Conservation (phyloP, 169 alveolate species). For the Miamiensis avidus region DNA sequence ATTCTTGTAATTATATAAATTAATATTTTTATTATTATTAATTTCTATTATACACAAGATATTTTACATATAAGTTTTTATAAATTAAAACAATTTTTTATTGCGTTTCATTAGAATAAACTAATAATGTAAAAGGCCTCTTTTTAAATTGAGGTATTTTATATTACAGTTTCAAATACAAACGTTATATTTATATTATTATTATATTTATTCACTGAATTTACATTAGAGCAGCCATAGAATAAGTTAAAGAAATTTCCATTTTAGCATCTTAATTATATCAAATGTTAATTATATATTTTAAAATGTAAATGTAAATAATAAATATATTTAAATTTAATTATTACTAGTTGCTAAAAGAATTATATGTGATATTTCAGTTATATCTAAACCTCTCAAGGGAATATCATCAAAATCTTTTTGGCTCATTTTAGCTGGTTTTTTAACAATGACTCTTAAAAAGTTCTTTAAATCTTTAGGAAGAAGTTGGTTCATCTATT, state of each 20-base stretch:
- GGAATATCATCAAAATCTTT: neutral
- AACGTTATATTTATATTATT: too few relatives aligned
- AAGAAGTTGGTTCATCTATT: neutral
- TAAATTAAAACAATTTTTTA: too few relatives aligned
- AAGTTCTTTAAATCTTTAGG: neutral
- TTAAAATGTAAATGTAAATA: too few relatives aligned
- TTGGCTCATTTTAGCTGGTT: neutral
- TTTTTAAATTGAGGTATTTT: neutral
- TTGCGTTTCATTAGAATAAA: too few relatives aligned
- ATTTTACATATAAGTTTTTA: too few relatives aligned
- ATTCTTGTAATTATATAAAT: too few relatives aligned
- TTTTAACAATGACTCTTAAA: neutral
- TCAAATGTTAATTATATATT: too few relatives aligned
- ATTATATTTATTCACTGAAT: neutral
- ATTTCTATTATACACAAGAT: too few relatives aligned
- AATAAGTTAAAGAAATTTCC: neutral
- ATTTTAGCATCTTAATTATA: neutral
- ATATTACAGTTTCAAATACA: too few relatives aligned
- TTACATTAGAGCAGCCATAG: neutral
- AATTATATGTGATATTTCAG: neutral
- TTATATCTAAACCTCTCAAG: neutral
- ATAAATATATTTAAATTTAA: too few relatives aligned
- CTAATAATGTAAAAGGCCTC: neutral
- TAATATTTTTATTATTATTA: too few relatives aligned
- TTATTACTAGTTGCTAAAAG: neutral